phyloP scores from a whole-genome alignment of 495 filamentous ascomycete species.

The Penicillium dipodomyicola region DNA sequence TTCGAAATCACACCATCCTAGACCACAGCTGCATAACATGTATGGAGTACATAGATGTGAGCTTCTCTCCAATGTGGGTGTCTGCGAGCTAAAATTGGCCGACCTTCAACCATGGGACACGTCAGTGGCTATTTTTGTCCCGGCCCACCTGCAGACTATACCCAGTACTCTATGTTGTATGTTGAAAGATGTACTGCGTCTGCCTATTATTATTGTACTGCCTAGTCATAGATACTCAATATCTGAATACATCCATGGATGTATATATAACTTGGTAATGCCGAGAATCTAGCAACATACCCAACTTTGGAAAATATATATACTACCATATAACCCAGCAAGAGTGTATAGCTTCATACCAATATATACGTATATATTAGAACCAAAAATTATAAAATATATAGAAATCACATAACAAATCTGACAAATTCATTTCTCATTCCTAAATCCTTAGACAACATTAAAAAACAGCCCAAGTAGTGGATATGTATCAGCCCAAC shows the following conservation, averaged over 20 bases:
- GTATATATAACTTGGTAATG: too few relatives aligned
- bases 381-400: not conserved
- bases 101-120: slow-evolving; percentile 23
- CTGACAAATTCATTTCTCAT: not conserved
- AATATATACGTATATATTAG: not conserved
- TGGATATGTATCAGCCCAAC: too few relatives aligned
- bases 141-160: slow-evolving; percentile 4
- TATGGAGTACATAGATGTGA: not conserved
- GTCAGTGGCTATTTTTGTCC: slow-evolving; percentile 15
- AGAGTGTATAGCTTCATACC: not conserved
- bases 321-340: not conserved
- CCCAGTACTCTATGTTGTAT: not conserved
- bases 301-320: not conserved
- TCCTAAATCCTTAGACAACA: not conserved
- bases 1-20: not conserved
- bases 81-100: slow-evolving; percentile 13
- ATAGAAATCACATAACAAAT: not conserved
- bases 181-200: not conserved
- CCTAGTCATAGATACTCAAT: too few relatives aligned
- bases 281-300: too few relatives aligned
- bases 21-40: slow-evolving; percentile 5
- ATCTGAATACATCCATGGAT: too few relatives aligned
- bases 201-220: not conserved
- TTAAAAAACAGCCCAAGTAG: too few relatives aligned
- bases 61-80: not conserved